Base-by-base conservation (phyloP, 2,329 filamentous ascomycete species). In the Neofusicoccum laricinum region DNA sequence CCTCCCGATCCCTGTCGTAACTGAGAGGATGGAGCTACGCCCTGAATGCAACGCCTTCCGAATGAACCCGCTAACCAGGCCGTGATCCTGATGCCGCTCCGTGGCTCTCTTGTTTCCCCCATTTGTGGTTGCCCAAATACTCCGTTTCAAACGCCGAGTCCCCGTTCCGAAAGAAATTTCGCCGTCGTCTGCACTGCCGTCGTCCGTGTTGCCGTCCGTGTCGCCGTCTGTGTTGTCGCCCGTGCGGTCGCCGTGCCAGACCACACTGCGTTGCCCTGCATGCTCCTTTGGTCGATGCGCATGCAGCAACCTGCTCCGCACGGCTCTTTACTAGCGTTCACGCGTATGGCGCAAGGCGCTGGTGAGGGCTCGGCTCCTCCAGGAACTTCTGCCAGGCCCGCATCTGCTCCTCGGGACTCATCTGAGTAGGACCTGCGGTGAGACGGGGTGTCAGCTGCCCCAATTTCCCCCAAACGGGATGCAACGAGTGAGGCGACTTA, bases 281-380 rank as follows among this genome's bases (percentile, higher is more conserved):
- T 12, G 38, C 38, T 12, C 38, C 38, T 4, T 40, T 30, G 25
- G 25, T 40, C 38, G 11, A 40, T 12, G 15, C 36, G 36, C 14
- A 38, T 11, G 36, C 14, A 38, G n/a, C n/a, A 43, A 7, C 41
- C 41, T 14, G n/a, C 41, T 43, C n/a, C 41, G 41, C 41, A 55
- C 50, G 32, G 14, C 15, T 40, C 43, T 48, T 61, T 19, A 41
- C 58, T 50, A 61, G 45, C 45, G 17, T 32, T 41, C 38, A 64
- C 21, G 62, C 51, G 43, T 64, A 64, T 8, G 62, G 62, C 30
- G 62, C 62, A 19, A 64, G 51, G 43, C 50, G 50, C 43, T 64
- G 62, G 51, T 64, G 62, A n/a, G 41, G 34, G 32, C 50, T 57
- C 12, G 61, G 61, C 30, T 63, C 41, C 38, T 63, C 50, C n/a